Percentiles rank a stretch among this genome's conserved stretches.
Conservation (phyloP, 2,329 filamentous ascomycete genomes). For the Dactylellina drechsleri region DNA sequence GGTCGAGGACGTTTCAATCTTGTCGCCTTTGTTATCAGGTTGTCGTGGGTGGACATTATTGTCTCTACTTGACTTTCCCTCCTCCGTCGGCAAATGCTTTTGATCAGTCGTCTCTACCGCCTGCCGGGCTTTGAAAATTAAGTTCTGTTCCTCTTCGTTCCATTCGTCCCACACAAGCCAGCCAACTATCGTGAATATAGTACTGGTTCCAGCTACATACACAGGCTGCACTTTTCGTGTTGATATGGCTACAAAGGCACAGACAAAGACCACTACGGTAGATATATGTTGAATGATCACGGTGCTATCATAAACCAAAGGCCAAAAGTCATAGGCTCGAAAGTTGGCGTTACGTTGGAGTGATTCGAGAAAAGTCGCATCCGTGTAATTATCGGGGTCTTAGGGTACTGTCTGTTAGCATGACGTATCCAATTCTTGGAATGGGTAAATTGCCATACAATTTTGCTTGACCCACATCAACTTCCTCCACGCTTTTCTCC, state of each 20-base stretch:
- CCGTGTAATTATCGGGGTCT: constrained; percentile 99
- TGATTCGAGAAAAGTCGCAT: constrained; percentile 95
- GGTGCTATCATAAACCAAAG: constrained; percentile 90
- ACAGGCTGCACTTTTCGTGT: constrained; percentile 87
- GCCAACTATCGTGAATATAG: constrained; percentile 80
- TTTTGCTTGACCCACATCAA: constrained; percentile 97
- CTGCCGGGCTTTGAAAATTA: constrained; percentile 21
- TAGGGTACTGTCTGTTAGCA: constrained; percentile 55
- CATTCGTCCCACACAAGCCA: constrained; percentile 85
- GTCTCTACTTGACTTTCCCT: neutral
- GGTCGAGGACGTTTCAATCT: neutral
- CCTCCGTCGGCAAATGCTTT: constrained; percentile 6
- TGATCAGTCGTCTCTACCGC: neutral
- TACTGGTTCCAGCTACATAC: constrained; percentile 87
- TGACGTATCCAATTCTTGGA: constrained; percentile 18
- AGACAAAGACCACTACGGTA: constrained; percentile 91
- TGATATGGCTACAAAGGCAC: constrained; percentile 91
- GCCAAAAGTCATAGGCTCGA: constrained; percentile 98
- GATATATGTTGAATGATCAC: constrained; percentile 98
- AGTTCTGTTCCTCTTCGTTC: constrained; percentile 53
- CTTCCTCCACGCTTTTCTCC: constrained; percentile 79
- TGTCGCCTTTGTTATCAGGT: neutral
- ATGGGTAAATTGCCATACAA: constrained; percentile 68
- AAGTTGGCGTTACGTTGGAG: constrained; percentile 93
- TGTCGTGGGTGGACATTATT: neutral